Evolutionary conservation across 2,329 filamentous ascomycete genomes (phyloP).

Genomic region (Fusarium praegraminearum): DNA sequence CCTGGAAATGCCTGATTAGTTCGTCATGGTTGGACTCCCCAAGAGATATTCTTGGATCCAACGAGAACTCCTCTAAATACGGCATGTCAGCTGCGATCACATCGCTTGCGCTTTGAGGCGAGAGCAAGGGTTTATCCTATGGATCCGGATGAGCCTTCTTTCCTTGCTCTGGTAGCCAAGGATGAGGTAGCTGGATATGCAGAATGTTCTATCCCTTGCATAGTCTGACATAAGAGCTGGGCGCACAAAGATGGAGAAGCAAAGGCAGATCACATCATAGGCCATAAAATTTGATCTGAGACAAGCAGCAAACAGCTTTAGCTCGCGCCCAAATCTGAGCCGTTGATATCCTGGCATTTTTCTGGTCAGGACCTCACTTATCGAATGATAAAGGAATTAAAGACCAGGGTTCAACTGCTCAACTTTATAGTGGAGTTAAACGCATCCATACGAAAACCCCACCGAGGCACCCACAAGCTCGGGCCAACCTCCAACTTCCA

Average conservation of each 20-base stretch:
- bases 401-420: constrained; percentile 15
- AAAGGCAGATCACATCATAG: constrained; percentile 3
- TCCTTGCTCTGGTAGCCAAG: constrained; percentile 3
- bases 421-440: constrained; percentile 22
- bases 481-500: constrained; percentile 25
- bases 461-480: constrained; percentile 27
- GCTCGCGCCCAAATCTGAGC: constrained; percentile 41
- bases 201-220: constrained; percentile 7
- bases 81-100: constrained; percentile 25
- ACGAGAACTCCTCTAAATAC: constrained; percentile 18
- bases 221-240: constrained; percentile 11
- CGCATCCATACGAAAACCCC: constrained; percentile 19
- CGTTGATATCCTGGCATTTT: constrained; percentile 25
- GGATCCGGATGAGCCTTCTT: constrained; percentile 25
- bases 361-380: constrained; percentile 25
- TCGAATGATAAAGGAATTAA: constrained; percentile 38
- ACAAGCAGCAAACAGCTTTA: constrained; percentile 12
- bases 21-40: constrained; percentile 21
- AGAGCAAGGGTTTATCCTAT: constrained; percentile 22
- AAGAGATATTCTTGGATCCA: constrained; percentile 3
- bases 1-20: constrained; percentile 20
- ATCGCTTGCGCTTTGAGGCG: constrained; percentile 16
- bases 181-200: constrained; percentile 5
- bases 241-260: constrained; percentile 20
- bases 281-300: constrained; percentile 28